Evolutionary conservation across 208 protist genomes (phyloP).

Genomic region (Leishmania tarentolae): DNA sequence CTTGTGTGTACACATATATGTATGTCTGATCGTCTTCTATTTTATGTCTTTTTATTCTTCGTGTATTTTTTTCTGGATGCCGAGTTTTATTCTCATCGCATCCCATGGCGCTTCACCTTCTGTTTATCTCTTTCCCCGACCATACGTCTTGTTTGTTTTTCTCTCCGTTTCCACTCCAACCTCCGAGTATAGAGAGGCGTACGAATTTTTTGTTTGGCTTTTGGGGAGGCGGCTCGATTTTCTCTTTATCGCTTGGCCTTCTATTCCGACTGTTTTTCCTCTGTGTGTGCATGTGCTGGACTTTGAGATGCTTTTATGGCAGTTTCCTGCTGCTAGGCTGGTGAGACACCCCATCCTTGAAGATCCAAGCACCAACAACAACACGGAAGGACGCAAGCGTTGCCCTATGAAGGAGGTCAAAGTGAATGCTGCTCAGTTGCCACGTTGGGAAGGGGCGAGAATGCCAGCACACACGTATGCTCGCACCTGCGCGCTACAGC

Average conservation of each 20-base stretch:
- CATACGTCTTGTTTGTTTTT: not conserved
- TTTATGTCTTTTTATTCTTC: not conserved
- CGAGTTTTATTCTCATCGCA: not conserved
- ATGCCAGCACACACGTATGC: not conserved
- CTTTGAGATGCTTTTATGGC: not conserved
- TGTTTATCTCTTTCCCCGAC: not conserved
- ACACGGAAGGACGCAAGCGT: not conserved
- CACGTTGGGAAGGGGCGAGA: not conserved
- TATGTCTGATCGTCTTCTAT: not conserved
- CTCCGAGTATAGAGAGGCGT: not conserved
- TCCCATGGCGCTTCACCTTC: not conserved
- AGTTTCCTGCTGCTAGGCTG: not conserved
- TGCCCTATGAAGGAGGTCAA: not conserved
- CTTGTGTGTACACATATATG: not conserved
- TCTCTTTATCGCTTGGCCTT: constrained; percentile 6
- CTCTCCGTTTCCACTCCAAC: not conserved
- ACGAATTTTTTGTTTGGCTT: not conserved
- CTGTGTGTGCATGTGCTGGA: not conserved
- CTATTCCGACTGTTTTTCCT: too few relatives aligned
- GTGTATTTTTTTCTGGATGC: not conserved
- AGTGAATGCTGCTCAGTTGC: not conserved
- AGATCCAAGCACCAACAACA: not conserved
- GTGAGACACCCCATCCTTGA: not conserved
- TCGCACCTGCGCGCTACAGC: not conserved
- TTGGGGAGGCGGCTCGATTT: not conserved